Evolutionary conservation across 164 flowering plant genomes (phyloP), one percentile per base, ranked within the genome.

Genomic region (Protea cynaroides): DNA sequence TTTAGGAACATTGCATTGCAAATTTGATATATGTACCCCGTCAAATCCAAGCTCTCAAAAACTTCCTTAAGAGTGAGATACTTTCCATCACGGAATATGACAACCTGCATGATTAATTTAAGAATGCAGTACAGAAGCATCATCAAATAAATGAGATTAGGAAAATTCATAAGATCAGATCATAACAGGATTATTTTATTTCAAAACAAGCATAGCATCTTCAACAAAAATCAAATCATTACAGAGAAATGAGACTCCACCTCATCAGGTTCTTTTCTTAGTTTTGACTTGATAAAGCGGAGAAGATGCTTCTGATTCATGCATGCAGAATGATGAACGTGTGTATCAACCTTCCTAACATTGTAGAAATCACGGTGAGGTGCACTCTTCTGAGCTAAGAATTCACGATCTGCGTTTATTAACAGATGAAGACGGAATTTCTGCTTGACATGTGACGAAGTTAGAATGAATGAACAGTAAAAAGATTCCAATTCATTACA

Each of bases 281-380:
- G 71, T 65, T 87, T 87, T 38, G 87, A 85, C 72, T 87, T 85
- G 57, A 87, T 85, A 61, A 87, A 85, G 15, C 85, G 73, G 47
- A 87, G 62, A 59, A 87, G 86, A 76, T 87, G 92, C 69, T 87
- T 87, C 76, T 85, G 92, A 69, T 87, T 87, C 92, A 87, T 87
- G 81, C 92, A 87, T 38, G 92, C 92, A 40, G 92, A 87, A 69
- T 87, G 93, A 78, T 87, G 93, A 11, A 87, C 80, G 72, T 87
- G 93, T 7, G 93, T 87, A 75, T 87, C 92, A 51, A 87, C 92
- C 67, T 87, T 87, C 56, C 92, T 75, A 56, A 87, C 76, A 73
- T 87, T 87, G 74, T 87, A 87, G 65, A 87, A 84, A 69, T 87
- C 92, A 62, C 92, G 87, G 66, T 86, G 92, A 0, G 92, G 87